Evolutionary conservation across 1,284 basidiomycete species (phyloP).

Genomic region (Irpex sp.): DNA sequence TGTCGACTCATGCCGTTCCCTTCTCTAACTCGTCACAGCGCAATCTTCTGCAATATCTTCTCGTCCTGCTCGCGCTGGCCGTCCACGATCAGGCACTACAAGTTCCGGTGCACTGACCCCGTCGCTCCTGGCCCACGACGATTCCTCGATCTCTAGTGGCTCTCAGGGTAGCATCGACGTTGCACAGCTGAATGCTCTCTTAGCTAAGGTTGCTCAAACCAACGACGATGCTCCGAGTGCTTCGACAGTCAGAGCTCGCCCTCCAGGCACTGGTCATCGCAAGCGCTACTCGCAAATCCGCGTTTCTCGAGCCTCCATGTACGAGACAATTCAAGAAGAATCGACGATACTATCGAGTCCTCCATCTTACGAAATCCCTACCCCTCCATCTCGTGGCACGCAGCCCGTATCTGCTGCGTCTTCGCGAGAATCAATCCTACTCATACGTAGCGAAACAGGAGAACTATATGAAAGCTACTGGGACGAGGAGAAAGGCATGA

Average conservation of each 20-base stretch:
- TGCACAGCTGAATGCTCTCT: slow-evolving; percentile 49
- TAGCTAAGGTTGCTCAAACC: slow-evolving; percentile 44
- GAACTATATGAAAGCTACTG: slow-evolving; percentile 45
- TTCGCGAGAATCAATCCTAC: slow-evolving; percentile 40
- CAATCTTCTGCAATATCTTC: slow-evolving; percentile 49
- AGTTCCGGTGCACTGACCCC: slow-evolving; percentile 70
- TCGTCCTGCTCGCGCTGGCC: slow-evolving; percentile 46
- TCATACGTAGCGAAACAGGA: slow-evolving; percentile 54
- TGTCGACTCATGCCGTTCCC: not conserved
- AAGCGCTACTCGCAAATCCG: slow-evolving; percentile 62
- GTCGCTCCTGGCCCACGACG: slow-evolving; percentile 61
- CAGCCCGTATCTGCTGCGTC: slow-evolving; percentile 14
- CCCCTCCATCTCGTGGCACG: not conserved
- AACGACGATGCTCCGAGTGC: slow-evolving; percentile 32
- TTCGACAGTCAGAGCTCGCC: slow-evolving; percentile 32
- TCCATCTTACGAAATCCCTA: slow-evolving; percentile 27
- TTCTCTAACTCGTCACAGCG: slow-evolving; percentile 28
- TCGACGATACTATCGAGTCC: slow-evolving; percentile 33
- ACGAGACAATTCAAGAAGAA: slow-evolving; percentile 79
- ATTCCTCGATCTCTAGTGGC: slow-evolving; percentile 60
- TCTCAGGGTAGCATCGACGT: slow-evolving; percentile 76
- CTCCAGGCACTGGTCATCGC: slow-evolving; percentile 63
- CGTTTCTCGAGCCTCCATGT: slow-evolving; percentile 63
- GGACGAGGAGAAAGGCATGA: slow-evolving; percentile 63
- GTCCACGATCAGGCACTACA: slow-evolving; percentile 63